Percentiles rank a stretch among this genome's conserved stretches.
phyloP scores from a whole-genome alignment of 208 protist species.

The Leptomonas pyrrhocoris region DNA sequence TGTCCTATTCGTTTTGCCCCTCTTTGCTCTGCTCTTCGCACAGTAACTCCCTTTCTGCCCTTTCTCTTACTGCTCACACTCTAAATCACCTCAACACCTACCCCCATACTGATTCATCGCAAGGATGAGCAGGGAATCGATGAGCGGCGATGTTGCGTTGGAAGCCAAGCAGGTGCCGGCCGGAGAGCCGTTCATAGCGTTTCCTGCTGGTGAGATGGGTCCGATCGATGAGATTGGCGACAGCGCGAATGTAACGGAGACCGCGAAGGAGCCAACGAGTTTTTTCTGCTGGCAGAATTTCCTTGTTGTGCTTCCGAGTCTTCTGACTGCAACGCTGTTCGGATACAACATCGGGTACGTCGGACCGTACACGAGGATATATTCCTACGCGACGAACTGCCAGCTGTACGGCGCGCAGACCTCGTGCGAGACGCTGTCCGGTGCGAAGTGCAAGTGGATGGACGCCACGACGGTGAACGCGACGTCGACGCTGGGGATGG shows the following conservation, averaged over 20 bases:
- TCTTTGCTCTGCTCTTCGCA: too few species aligned
- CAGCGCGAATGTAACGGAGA: background rate
- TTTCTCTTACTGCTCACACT: too few species aligned
- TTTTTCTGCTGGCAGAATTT: conserved; percentile 8
- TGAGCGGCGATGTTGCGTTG: background rate
- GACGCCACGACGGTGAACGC: conserved; percentile 12
- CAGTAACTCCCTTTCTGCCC: too few species aligned
- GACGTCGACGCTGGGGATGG: conserved; percentile 12
- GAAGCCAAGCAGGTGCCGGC: conserved; percentile 1
- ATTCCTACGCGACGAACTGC: conserved; percentile 49
- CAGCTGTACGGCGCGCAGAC: conserved; percentile 36
- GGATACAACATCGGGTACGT: conserved; percentile 59
- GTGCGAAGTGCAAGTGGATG: conserved; percentile 31
- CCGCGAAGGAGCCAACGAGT: background rate
- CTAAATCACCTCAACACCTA: background rate
- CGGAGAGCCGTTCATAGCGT: background rate
- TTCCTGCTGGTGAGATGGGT: background rate
- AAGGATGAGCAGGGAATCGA: background rate
- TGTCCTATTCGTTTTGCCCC: too few species aligned
- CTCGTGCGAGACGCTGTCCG: conserved; percentile 36
- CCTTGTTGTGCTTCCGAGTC: background rate
- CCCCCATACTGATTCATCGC: background rate
- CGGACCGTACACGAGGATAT: conserved; percentile 44
- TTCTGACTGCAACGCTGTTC: conserved; percentile 22
- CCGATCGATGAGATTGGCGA: background rate